Conservation (phyloP, 208 protist genomes). For the Trypanosoma brucei region DNA sequence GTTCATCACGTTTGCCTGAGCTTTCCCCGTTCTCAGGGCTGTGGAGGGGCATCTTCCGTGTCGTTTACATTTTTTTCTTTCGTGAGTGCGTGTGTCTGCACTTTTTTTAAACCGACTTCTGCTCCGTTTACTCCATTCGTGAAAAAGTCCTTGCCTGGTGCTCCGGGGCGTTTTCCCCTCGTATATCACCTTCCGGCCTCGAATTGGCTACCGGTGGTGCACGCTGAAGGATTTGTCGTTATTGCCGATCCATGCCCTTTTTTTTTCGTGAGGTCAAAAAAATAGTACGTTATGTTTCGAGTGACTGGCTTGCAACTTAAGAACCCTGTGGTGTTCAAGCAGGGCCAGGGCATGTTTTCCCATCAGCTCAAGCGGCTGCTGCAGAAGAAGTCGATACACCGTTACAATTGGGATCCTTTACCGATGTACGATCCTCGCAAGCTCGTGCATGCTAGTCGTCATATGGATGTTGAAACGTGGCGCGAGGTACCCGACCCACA, state of each 20-base stretch:
- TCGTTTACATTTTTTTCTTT: no score
- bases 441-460: constrained; percentile 77
- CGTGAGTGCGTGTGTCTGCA: no score
- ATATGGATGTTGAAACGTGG: constrained; percentile 79
- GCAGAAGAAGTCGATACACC: constrained; percentile 86
- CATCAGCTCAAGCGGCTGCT: constrained; percentile 89
- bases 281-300: constrained; percentile 46
- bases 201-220: no score
- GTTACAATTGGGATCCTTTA: constrained; percentile 87
- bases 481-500: constrained; percentile 78
- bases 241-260: no score
- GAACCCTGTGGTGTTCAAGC: constrained; percentile 88
- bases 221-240: no score
- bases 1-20: not conserved
- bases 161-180: not conserved
- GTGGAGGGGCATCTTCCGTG: no score
- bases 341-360: constrained; percentile 89
- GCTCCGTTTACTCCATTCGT: no score
- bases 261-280: no score
- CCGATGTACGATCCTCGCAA: constrained; percentile 88
- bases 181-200: no score
- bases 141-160: no score
- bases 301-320: constrained; percentile 34
- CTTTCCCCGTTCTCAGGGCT: not conserved
- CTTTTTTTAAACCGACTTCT: no score